phyloP scores from a whole-genome alignment of 345 rosid genomes.

The Cardamine resedifolia region DNA sequence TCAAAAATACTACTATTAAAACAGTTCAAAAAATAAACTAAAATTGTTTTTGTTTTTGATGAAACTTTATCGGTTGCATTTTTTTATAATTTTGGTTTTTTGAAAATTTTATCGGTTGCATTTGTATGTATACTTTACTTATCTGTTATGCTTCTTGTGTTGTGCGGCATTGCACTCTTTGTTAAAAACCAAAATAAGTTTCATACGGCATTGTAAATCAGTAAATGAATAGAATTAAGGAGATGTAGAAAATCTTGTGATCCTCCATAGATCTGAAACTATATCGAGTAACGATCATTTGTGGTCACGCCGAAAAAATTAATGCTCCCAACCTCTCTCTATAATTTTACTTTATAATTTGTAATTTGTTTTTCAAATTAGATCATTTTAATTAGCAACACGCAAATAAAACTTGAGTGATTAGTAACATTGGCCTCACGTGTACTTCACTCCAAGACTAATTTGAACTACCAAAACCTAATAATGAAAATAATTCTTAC shows the following conservation, averaged over 20 bases:
- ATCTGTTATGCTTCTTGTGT: slow-evolving; percentile 17
- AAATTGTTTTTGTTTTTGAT: neutral
- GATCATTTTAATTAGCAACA: neutral
- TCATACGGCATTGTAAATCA: neutral
- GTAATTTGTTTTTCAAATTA: neutral
- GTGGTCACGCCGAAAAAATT: slow-evolving; percentile 24
- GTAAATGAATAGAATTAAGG: slow-evolving; percentile 7
- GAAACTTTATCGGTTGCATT: neutral
- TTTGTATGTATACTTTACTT: neutral
- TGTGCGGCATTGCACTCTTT: slow-evolving; percentile 4
- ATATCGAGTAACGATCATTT: slow-evolving; percentile 8
- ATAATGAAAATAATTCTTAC: slow-evolving; percentile 4
- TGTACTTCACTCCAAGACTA: slow-evolving; percentile 10
- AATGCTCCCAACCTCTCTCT: slow-evolving; percentile 22
- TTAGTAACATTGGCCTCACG: neutral
- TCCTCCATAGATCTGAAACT: slow-evolving; percentile 9
- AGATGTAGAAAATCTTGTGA: slow-evolving; percentile 24
- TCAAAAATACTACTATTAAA: neutral
- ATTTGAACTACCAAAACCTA: neutral
- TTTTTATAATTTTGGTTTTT: too few relatives aligned
- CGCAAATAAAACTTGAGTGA: neutral
- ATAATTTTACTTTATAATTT: neutral
- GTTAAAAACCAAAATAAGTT: neutral
- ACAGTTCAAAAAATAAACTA: neutral
- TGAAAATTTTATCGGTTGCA: neutral